Percentiles rank a stretch among this genome's conserved stretches.
Evolutionary conservation across 2,329 filamentous ascomycete genomes (phyloP).

Genomic region (Rhynchosporium agropyri): DNA sequence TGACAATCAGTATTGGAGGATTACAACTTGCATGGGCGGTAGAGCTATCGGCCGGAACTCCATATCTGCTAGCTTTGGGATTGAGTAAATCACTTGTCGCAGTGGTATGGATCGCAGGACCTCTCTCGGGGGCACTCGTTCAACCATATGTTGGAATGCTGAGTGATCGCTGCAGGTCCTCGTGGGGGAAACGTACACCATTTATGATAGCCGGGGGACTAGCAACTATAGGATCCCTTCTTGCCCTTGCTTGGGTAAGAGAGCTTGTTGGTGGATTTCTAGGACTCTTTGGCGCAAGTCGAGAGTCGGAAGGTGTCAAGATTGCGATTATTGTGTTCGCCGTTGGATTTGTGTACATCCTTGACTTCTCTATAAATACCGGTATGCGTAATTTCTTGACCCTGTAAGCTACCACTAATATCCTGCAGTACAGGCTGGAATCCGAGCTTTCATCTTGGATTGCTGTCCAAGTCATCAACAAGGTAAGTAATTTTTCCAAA

Average conservation of each 20-base stretch:
- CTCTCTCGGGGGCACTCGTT: constrained; percentile 75
- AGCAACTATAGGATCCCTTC: constrained; percentile 67
- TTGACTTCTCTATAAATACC: constrained; percentile 95
- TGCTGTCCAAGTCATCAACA: constrained; percentile 92
- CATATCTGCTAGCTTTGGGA: constrained; percentile 77
- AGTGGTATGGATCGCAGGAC: constrained; percentile 82
- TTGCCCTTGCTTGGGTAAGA: constrained; percentile 73
- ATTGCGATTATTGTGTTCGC: constrained; percentile 73
- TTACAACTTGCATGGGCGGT: constrained; percentile 96
- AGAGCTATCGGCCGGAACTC: constrained; percentile 90
- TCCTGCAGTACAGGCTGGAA: constrained; percentile 76
- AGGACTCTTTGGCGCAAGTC: constrained; percentile 69
- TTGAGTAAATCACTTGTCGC: constrained; percentile 83
- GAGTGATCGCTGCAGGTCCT: constrained; percentile 74
- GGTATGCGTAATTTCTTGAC: constrained; percentile 51
- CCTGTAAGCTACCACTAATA: constrained; percentile 22
- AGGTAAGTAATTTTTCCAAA: constrained; percentile 42
- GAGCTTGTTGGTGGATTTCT: constrained; percentile 72
- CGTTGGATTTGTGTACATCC: constrained; percentile 82
- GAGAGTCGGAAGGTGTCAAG: constrained; percentile 65
- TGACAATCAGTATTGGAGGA: constrained; percentile 85
- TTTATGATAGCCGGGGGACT: constrained; percentile 74
- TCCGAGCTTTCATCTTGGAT: constrained; percentile 91
- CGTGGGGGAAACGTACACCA: constrained; percentile 78
- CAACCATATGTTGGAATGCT: constrained; percentile 83